Percentiles rank a stretch among this genome's conserved stretches.
These are phyloP conservation scores for Ustilago lituana DNA, from an alignment of 1,284 basidiomycete species.

Conservation along the genomic window DNA sequence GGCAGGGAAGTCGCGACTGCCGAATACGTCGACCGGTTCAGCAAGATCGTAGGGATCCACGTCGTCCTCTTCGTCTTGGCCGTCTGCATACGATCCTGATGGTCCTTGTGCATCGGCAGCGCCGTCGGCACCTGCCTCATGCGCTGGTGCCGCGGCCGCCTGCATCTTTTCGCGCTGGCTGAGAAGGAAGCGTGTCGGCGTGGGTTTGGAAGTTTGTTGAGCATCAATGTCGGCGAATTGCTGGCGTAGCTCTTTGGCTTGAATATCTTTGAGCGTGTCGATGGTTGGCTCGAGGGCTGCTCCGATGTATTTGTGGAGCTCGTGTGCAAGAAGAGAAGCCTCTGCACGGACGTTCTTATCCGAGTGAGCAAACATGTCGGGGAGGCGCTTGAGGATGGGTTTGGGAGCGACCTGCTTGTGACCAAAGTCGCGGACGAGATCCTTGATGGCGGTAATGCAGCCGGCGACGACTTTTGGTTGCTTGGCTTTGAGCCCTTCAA, in stretches of 20 bases:
- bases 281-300: constrained; percentile 86
- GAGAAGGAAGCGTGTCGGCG: constrained; percentile 81
- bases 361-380: constrained; percentile 92
- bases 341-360: constrained; percentile 97
- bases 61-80: constrained; percentile 46
- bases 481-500: constrained; percentile 87
- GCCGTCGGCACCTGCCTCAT: constrained; percentile 12
- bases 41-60: constrained; percentile 84
- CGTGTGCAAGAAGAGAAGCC: constrained; percentile 79
- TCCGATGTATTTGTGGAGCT: constrained; percentile 89
- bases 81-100: constrained; percentile 4
- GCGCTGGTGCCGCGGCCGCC: constrained; percentile 32
- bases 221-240: constrained; percentile 85
- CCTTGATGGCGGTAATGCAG: constrained; percentile 80
- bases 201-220: constrained; percentile 82
- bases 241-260: constrained; percentile 94
- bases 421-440: constrained; percentile 80
- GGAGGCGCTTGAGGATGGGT: constrained; percentile 82
- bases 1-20: constrained; percentile 73
- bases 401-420: constrained; percentile 78
- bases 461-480: constrained; percentile 94
- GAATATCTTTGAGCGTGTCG: constrained; percentile 95
- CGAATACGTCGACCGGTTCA: constrained; percentile 81
- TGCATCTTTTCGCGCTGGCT: constrained; percentile 72
- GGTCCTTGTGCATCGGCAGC: constrained; percentile 14